phyloP scores from a whole-genome alignment of 164 flowering plant genomes.

The Liriodendron chinense region DNA sequence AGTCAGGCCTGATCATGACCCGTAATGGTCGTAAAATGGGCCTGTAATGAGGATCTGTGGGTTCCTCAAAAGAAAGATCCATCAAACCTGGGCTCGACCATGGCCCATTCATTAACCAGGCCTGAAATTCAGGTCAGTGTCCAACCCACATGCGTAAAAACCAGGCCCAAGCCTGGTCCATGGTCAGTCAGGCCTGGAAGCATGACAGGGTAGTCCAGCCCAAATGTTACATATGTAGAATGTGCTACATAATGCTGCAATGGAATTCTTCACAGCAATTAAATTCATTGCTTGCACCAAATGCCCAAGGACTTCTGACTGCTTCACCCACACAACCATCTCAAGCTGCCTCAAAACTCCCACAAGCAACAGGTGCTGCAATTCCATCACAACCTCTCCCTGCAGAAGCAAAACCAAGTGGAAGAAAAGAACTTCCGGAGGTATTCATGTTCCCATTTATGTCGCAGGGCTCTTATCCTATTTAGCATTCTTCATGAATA shows the following conservation, averaged over 20 bases:
- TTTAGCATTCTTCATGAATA: neutral
- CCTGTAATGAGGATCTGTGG: neutral
- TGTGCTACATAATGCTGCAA: neutral
- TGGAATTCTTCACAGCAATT: conserved; percentile 38
- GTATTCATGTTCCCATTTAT: conserved; percentile 27
- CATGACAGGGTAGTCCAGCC: neutral
- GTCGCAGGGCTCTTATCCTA: neutral
- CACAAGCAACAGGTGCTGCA: conserved; percentile 24
- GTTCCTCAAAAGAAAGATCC: neutral
- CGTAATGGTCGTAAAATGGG: neutral
- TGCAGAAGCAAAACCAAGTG: conserved; percentile 40
- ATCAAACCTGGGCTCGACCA: neutral
- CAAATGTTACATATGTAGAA: neutral
- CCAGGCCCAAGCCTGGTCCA: neutral
- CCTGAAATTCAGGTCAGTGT: neutral
- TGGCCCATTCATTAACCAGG: neutral
- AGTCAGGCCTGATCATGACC: neutral
- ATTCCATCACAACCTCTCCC: conserved; percentile 30
- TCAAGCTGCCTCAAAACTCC: conserved; percentile 28
- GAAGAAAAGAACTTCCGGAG: conserved; percentile 73
- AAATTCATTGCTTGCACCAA: conserved; percentile 35
- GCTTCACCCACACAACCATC: conserved; percentile 29
- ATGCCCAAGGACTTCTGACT: conserved; percentile 36
- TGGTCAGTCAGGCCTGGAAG: neutral
- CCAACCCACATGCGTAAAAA: neutral